Conservation (phyloP, 257 asterid genomes). For the Oldenlandia corymbosa region DNA sequence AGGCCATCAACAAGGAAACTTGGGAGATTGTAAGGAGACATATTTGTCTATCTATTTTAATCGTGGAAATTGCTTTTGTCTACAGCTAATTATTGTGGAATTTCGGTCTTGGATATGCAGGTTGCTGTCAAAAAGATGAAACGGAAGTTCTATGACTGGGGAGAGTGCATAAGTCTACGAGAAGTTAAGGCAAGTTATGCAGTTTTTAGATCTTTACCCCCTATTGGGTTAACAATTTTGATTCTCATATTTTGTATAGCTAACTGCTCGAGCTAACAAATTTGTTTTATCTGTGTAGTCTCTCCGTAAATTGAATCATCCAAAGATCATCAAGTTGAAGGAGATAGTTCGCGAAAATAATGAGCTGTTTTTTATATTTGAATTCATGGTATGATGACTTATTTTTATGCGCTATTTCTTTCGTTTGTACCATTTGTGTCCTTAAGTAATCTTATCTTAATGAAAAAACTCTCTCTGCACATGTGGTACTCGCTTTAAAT, state of each 20-base stretch:
- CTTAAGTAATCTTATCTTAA: too few species aligned
- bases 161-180: constrained; percentile 73
- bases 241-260: background rate
- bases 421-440: background rate
- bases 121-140: constrained; percentile 96
- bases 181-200: constrained; percentile 69
- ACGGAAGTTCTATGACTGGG: constrained; percentile 84
- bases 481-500: background rate
- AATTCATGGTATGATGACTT: constrained; percentile 80
- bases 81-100: background rate
- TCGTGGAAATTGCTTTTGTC: background rate
- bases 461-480: background rate
- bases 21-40: constrained; percentile 65
- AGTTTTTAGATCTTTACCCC: background rate
- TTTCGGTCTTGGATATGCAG: constrained; percentile 28
- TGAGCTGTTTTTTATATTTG: constrained; percentile 91
- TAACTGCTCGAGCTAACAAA: constrained; percentile 13
- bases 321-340: constrained; percentile 80
- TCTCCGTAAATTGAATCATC: constrained; percentile 74
- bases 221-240: background rate
- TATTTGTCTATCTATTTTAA: constrained; percentile 4
- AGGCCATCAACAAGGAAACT: constrained; percentile 72
- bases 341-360: constrained; percentile 89
- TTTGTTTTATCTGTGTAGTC: constrained; percentile 46
- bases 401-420: background rate